These are phyloP conservation scores for Colletotrichum eleusines DNA, from an alignment of 2,329 filamentous ascomycete genomes.

Conservation along the genomic window DNA sequence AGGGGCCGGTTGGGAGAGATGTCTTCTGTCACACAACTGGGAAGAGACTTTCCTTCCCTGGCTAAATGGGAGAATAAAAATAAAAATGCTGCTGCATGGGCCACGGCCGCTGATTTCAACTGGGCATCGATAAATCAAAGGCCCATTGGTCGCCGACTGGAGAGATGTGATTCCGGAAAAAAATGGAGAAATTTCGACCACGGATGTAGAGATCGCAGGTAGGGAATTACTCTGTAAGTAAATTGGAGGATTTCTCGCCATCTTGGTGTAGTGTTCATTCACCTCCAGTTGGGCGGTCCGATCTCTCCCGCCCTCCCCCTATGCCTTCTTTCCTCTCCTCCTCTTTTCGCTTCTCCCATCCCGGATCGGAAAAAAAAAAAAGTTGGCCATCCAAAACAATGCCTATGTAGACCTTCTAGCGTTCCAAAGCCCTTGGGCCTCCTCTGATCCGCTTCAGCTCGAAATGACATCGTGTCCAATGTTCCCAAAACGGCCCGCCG, in stretches of 20 bases:
- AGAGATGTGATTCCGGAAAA: neutral
- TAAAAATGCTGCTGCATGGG: constrained; percentile 3
- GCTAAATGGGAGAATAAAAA: too few relatives aligned
- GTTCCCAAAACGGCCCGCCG: constrained; percentile 9
- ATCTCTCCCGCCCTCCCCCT: neutral
- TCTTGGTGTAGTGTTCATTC: constrained; percentile 20
- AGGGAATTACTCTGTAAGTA: constrained; percentile 32
- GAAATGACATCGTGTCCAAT: constrained; percentile 14
- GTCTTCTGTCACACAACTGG: neutral
- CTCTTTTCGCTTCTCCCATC: constrained; percentile 16
- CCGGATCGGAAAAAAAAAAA: neutral
- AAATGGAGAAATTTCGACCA: too few relatives aligned
- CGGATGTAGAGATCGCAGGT: neutral
- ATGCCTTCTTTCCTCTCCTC: constrained; percentile 4
- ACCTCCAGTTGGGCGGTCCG: constrained; percentile 10
- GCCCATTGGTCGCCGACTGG: neutral
- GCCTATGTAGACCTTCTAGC: constrained; percentile 5
- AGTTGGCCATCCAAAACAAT: constrained; percentile 17
- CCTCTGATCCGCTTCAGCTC: constrained; percentile 2
- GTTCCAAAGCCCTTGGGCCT: neutral
- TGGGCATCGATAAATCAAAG: too few relatives aligned
- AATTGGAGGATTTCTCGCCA: constrained; percentile 29
- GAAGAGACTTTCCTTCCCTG: neutral
- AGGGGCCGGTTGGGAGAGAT: neutral
- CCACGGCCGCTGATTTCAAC: neutral